A percentile compares a stretch with the other conserved stretches of the same genome.
Evolutionary conservation across 805 yeast species (phyloP).

Genomic region (Wickerhamiella parazyma): DNA sequence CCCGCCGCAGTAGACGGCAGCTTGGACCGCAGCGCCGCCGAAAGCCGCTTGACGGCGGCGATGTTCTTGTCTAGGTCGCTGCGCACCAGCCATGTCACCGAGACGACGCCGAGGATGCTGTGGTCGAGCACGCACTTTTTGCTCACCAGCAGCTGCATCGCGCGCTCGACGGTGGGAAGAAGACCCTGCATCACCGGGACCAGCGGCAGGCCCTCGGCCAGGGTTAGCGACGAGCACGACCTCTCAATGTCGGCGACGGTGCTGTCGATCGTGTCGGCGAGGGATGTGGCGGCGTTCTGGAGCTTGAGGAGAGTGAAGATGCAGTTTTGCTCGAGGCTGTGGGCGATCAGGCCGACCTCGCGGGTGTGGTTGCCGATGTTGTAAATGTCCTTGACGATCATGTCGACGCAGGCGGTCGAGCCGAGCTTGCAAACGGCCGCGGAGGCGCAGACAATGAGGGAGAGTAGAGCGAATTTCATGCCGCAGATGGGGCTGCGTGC

Average conservation of each 20-base stretch:
- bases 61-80: slow-evolving; percentile 34
- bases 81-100: slow-evolving; percentile 7
- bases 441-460: background rate
- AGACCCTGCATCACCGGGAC: slow-evolving; percentile 3
- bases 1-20: background rate
- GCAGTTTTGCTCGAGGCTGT: slow-evolving; percentile 6
- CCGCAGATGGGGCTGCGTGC: no score
- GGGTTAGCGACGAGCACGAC: background rate
- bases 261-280: slow-evolving; percentile 1
- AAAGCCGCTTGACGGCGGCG: background rate
- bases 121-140: slow-evolving; percentile 20
- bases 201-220: slow-evolving; percentile 1
- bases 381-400: slow-evolving; percentile 1
- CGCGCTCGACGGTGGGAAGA: slow-evolving; percentile 1
- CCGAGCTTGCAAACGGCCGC: slow-evolving; percentile 5
- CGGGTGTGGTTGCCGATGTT: slow-evolving; percentile 6
- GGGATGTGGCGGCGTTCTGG: slow-evolving; percentile 1
- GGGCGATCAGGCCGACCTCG: slow-evolving; percentile 4
- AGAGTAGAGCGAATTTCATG: background rate
- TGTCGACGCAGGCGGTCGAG: background rate
- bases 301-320: slow-evolving; percentile 6
- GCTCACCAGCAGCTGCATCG: slow-evolving; percentile 1
- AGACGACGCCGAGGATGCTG: slow-evolving; percentile 11
- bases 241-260: slow-evolving; percentile 1
- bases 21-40: background rate